phyloP scores from a whole-genome alignment of 176 grass and related monocot genomes.

The Avena sativa region DNA sequence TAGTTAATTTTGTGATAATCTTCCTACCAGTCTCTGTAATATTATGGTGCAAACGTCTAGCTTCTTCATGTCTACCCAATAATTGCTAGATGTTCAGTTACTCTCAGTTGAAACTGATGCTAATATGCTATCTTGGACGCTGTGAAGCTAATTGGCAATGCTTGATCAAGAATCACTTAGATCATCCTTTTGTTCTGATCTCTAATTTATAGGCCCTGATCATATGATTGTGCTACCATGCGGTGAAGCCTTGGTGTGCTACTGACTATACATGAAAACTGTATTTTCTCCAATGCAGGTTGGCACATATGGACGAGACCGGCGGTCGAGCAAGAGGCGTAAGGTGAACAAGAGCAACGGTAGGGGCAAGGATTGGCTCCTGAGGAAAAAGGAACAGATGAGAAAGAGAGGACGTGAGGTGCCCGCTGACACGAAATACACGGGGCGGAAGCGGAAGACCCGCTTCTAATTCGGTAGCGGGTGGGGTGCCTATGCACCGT shows the following conservation, averaged over 20 bases:
- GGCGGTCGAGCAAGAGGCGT: conserved; percentile 72
- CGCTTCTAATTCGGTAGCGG: conserved; percentile 27
- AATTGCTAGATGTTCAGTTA: neutral
- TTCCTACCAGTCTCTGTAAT: neutral
- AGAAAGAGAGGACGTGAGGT: conserved; percentile 72
- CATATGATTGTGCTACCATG: conserved; percentile 6
- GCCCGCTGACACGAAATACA: conserved; percentile 81
- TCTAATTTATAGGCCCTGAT: neutral
- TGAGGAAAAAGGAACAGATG: conserved; percentile 93
- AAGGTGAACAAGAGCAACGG: conserved; percentile 79
- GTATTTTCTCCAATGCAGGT: conserved; percentile 53
- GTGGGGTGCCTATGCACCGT: neutral
- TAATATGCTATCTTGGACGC: neutral
- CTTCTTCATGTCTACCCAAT: neutral
- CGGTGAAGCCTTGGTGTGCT: neutral
- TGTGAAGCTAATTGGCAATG: neutral
- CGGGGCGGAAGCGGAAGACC: conserved; percentile 75
- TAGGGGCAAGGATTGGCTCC: conserved; percentile 73
- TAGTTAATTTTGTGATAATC: neutral
- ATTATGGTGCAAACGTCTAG: neutral
- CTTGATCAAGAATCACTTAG: neutral
- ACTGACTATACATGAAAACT: neutral
- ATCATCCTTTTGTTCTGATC: neutral
- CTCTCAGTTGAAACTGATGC: neutral
- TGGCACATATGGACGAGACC: conserved; percentile 81